Evolutionary conservation across 441 rosid genomes (phyloP).

Genomic region (Pelargonium myrrhifolium): DNA sequence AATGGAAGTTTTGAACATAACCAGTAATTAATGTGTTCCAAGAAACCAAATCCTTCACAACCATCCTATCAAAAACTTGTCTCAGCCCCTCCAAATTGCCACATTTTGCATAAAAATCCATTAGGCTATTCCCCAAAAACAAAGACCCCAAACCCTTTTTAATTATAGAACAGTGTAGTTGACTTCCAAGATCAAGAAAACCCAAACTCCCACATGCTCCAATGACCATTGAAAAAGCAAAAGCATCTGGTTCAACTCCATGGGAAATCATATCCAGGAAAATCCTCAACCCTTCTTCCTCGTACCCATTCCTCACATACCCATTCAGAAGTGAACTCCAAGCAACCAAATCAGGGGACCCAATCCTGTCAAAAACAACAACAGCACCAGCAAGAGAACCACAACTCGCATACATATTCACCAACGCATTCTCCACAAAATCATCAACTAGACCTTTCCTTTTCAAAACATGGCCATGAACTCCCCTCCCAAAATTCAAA

Average conservation of each 20-base stretch:
- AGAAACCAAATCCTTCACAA: slow-evolving; percentile 26
- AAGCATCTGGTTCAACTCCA: slow-evolving; percentile 23
- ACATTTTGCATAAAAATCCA: slow-evolving; percentile 31
- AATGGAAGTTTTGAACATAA: slow-evolving; percentile 21
- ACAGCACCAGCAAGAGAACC: slow-evolving; percentile 20
- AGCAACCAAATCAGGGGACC: slow-evolving; percentile 26
- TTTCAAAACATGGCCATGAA: slow-evolving; percentile 26
- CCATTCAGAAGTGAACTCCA: slow-evolving; percentile 26
- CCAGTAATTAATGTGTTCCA: slow-evolving; percentile 31
- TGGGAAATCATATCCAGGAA: slow-evolving; percentile 19
- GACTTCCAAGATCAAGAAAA: slow-evolving; percentile 17
- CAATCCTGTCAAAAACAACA: slow-evolving; percentile 18
- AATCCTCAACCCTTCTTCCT: slow-evolving; percentile 21
- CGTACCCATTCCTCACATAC: slow-evolving; percentile 22
- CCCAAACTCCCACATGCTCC: slow-evolving; percentile 22
- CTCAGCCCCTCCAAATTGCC: slow-evolving; percentile 21
- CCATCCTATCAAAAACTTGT: slow-evolving; percentile 19
- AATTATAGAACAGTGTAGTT: slow-evolving; percentile 21
- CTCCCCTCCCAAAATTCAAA: slow-evolving; percentile 21
- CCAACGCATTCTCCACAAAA: slow-evolving; percentile 26
- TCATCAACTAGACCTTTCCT: slow-evolving; percentile 24
- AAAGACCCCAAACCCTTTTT: slow-evolving; percentile 20
- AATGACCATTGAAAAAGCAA: slow-evolving; percentile 24
- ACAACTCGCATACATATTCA: slow-evolving; percentile 30
- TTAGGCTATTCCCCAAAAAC: slow-evolving; percentile 24